A percentile compares a stretch with the other conserved stretches of the same genome.
Evolutionary conservation across 768 basidiomycete species (phyloP).

Genomic region (Boletus rubescentipes): DNA sequence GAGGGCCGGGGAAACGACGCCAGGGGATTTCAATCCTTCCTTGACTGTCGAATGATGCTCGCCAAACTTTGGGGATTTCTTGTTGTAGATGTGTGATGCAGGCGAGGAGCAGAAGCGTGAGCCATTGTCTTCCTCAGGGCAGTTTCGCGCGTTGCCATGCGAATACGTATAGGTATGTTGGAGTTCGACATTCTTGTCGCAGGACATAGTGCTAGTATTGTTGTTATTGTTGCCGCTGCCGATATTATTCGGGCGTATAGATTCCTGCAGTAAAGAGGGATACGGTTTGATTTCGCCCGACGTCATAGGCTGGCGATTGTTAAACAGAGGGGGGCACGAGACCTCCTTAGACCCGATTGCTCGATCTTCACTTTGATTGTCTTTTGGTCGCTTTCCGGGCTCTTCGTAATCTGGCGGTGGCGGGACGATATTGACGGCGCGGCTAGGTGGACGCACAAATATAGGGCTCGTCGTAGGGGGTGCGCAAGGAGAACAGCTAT

Average conservation of each 20-base stretch:
- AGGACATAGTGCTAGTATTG: conserved; percentile 21
- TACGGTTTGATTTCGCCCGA: conserved; percentile 5
- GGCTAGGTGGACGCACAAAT: conserved; percentile 26
- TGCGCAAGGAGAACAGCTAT: not conserved
- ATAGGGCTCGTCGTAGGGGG: not conserved
- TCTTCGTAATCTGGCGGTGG: conserved; percentile 25
- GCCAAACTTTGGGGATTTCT: conserved; percentile 10
- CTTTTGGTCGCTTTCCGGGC: conserved; percentile 14
- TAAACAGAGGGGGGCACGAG: not conserved
- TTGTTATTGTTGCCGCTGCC: conserved; percentile 18
- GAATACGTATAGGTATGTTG: conserved; percentile 26
- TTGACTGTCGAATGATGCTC: conserved; percentile 20
- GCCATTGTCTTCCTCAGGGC: conserved; percentile 2
- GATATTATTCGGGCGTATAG: conserved; percentile 24
- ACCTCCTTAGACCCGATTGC: conserved; percentile 3
- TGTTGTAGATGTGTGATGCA: conserved; percentile 14
- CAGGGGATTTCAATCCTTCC: conserved; percentile 45
- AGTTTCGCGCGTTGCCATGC: conserved; percentile 14
- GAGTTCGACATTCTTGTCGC: conserved; percentile 13
- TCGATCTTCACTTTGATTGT: conserved; percentile 7
- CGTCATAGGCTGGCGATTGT: conserved; percentile 6
- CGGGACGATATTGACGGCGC: conserved; percentile 32
- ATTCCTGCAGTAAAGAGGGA: conserved; percentile 16
- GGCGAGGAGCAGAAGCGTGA: conserved; percentile 8
- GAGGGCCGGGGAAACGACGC: conserved; percentile 63